Conservation (phyloP, 148 eudicot genomes). For the Dysphania ambrosioides region DNA sequence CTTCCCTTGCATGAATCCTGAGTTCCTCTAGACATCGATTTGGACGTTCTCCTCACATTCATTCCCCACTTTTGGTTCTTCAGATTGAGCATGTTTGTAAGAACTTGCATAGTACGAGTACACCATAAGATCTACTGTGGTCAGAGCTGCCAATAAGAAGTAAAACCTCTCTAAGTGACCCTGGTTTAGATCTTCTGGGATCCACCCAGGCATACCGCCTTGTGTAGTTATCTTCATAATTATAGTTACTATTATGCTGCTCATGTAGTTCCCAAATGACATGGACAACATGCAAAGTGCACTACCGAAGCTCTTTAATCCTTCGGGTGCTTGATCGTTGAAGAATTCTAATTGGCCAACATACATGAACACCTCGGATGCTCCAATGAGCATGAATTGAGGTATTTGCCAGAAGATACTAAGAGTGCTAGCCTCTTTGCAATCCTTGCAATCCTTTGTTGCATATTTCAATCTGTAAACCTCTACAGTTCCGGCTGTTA, state of each 20-base stretch:
- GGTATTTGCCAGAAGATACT: constrained; percentile 75
- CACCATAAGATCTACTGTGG: constrained; percentile 43
- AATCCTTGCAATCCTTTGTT: constrained; percentile 24
- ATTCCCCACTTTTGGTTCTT: constrained; percentile 22
- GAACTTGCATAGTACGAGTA: constrained; percentile 48
- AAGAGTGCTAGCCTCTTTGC: constrained; percentile 38
- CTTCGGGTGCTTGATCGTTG: constrained; percentile 60
- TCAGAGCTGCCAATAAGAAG: constrained; percentile 51
- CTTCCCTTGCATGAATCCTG: neutral
- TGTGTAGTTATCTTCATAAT: constrained; percentile 48
- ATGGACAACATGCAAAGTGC: constrained; percentile 71
- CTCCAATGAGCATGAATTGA: constrained; percentile 63
- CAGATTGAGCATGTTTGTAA: constrained; percentile 45
- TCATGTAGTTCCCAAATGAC: constrained; percentile 63
- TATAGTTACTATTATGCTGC: constrained; percentile 52
- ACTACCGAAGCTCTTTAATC: constrained; percentile 71
- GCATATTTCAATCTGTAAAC: constrained; percentile 41
- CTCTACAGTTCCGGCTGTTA: constrained; percentile 55
- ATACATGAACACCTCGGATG: constrained; percentile 74
- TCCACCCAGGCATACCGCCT: constrained; percentile 59
- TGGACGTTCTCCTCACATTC: constrained; percentile 1
- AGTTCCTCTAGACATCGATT: neutral
- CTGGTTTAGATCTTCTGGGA: constrained; percentile 57
- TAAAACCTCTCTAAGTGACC: constrained; percentile 63
- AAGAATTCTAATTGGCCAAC: constrained; percentile 78